These are phyloP conservation scores for Beauveria caledonica DNA, from an alignment of 2,329 filamentous ascomycete species.

Conservation along the genomic window DNA sequence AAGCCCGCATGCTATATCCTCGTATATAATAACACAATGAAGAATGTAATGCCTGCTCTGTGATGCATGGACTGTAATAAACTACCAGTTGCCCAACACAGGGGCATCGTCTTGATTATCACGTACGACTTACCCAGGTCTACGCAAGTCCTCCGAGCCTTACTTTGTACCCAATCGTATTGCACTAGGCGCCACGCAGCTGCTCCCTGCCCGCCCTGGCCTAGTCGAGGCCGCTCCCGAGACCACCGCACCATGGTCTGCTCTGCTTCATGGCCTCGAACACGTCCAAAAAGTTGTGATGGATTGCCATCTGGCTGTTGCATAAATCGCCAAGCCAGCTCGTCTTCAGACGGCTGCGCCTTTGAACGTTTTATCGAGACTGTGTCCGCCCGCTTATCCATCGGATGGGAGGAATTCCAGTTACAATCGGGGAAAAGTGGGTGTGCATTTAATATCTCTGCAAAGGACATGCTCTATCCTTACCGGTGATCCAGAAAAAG, in stretches of 20 bases:
- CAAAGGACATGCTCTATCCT: constrained; percentile 7
- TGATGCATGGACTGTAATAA: not conserved
- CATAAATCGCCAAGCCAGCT: not conserved
- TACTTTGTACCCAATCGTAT: constrained; percentile 5
- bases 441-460: constrained; percentile 8
- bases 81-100: not conserved
- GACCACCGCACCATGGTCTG: not conserved
- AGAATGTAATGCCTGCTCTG: not conserved
- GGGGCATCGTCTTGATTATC: not conserved
- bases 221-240: not conserved
- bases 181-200: not conserved
- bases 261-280: not conserved
- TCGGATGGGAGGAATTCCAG: not conserved
- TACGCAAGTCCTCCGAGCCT: not conserved
- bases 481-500: constrained; percentile 8
- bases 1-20: not conserved
- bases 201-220: not conserved
- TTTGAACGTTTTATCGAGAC: not conserved
- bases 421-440: constrained; percentile 9
- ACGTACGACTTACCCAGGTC: not conserved
- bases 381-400: not conserved
- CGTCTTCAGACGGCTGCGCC: not conserved
- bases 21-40: not conserved
- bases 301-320: not conserved
- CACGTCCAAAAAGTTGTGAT: not conserved